Evolutionary conservation across 108 stramenopile genomes (phyloP).

Genomic region (Skeletonema tropicum): DNA sequence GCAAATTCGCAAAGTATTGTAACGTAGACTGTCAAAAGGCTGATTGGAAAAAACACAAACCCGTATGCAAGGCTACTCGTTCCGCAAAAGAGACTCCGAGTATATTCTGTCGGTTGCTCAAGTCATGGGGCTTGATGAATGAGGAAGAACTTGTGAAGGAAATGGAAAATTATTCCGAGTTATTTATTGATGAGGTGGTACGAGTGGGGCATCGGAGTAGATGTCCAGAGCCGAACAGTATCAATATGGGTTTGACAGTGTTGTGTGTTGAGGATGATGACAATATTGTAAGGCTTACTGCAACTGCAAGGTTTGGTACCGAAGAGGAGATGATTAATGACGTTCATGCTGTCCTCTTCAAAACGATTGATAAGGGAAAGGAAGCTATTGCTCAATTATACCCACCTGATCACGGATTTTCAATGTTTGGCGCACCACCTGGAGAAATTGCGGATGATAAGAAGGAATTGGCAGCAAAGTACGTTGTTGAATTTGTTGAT

Average conservation of each 20-base stretch:
- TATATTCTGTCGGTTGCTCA: too few relatives aligned
- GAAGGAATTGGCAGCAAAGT: background rate
- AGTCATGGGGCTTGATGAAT: too few relatives aligned
- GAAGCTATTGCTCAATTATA: conserved; percentile 1
- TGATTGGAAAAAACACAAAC: conserved; percentile 2
- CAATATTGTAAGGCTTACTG: background rate
- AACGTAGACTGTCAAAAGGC: conserved; percentile 1
- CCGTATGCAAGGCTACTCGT: background rate
- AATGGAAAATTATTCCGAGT: too few relatives aligned
- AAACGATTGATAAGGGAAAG: conserved; percentile 4
- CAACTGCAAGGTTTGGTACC: background rate
- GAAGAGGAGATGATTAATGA: background rate
- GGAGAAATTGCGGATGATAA: background rate
- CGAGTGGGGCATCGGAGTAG: background rate
- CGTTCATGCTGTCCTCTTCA: background rate
- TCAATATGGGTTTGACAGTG: background rate
- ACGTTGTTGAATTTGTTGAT: background rate
- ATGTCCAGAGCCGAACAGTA: background rate
- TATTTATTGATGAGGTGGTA: background rate
- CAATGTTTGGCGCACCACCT: background rate
- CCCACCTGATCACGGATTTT: background rate
- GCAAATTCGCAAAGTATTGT: background rate
- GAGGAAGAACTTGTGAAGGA: too few relatives aligned
- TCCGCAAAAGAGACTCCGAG: background rate
- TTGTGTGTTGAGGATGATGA: background rate